phyloP scores from a whole-genome alignment of 495 filamentous ascomycete species.

The Podospora appendiculata region DNA sequence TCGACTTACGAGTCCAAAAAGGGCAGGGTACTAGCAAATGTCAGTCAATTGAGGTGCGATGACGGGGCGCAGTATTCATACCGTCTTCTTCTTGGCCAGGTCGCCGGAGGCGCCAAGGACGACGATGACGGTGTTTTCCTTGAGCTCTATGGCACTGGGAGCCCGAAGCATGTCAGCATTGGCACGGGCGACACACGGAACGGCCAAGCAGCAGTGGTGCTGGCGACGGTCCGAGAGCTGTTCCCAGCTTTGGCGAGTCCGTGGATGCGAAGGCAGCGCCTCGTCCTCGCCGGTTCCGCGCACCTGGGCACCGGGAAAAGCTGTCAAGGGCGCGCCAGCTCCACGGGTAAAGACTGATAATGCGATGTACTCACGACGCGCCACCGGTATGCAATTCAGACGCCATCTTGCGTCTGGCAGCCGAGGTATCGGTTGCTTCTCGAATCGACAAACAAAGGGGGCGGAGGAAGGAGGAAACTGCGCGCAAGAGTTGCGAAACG shows the following conservation, averaged over 20 bases:
- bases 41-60: constrained; percentile 23
- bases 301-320: too few relatives aligned
- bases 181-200: background rate
- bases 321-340: constrained; percentile 5
- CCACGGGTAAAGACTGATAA: constrained; percentile 2
- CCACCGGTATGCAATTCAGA: constrained; percentile 22
- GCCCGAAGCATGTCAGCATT: constrained; percentile 5
- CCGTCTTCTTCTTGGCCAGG: constrained; percentile 99
- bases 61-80: constrained; percentile 37
- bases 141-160: constrained; percentile 69
- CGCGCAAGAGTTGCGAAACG: too few relatives aligned
- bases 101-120: constrained; percentile 97
- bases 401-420: constrained; percentile 29
- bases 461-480: too few relatives aligned
- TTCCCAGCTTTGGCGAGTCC: too few relatives aligned
- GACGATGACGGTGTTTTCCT: constrained; percentile 96
- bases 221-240: too few relatives aligned
- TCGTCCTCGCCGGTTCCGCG: too few relatives aligned
- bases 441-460: background rate
- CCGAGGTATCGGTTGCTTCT: constrained; percentile 5
- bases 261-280: too few relatives aligned
- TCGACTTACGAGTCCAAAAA: constrained; percentile 88
- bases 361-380: constrained; percentile 29
- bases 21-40: constrained; percentile 75
- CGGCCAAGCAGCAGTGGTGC: background rate